Base-by-base conservation (phyloP, 441 rosid genomes). In the Pelargonium myrrhifolium region DNA sequence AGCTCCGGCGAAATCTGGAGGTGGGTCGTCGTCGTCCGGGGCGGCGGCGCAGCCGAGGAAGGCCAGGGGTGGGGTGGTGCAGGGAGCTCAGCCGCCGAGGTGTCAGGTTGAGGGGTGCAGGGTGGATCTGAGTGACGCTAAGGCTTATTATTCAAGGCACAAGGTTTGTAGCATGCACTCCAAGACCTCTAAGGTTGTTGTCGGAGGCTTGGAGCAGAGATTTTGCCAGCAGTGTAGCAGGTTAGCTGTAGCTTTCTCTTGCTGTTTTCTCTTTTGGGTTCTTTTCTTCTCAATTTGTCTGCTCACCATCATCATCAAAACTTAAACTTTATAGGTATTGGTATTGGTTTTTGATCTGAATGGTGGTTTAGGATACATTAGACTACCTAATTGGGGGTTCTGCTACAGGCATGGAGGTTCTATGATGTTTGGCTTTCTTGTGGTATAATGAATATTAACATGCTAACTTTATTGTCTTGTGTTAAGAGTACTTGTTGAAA, bases 171-270 rank as follows among this genome's bases (percentile, higher is more conserved):
- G 82, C 9, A 72, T 83, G 83, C 99, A 94, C 73, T 89, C 99
- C 10, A 94, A 94, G 74, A 79, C 94, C 66, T 80, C 98, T 47
- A 79, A 72, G 70, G 99, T 94, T 75, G 68, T 84, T 76, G 97
- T 94, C 75, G 80, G 83, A 71, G 98, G 98, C 66, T 77, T 94
- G 70, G 82, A 79, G 74, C 98, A 92, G 79, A 85, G 99, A 74
- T 94, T 94, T 73, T 94, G 99, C 75, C 99, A 94, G 67, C 98
- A 94, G 85, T 94, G 99, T 69, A 91, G 99, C 88, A 88, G 97
- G 99, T 94, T 76, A 45, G 76, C 73, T 49, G 20, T 26, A 20
- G 47, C 9, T 21, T 26, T 3, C 9, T 20, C 31, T 40, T n/a
- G 40, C 8, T 37, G 37, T 31, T 11, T 24, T 12, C 22, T 51